Conservation (phyloP, 768 basidiomycete genomes). For the Rhodocollybia butyracea region DNA sequence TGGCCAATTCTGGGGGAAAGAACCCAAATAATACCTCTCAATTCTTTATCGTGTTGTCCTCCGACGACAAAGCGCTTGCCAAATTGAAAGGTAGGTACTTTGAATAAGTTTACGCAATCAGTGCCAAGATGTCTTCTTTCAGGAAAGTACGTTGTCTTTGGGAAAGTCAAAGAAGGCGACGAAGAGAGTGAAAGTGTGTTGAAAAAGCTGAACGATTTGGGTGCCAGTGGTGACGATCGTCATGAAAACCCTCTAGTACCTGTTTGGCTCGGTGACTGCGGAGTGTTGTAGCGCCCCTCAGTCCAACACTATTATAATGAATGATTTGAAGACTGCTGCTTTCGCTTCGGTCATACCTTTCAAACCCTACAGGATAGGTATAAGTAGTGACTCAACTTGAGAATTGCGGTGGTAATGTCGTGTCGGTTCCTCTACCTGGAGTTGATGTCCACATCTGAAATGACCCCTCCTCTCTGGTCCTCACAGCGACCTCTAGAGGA, state of each 20-base stretch:
- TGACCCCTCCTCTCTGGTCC: too few relatives aligned
- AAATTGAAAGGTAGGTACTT: constrained; percentile 36
- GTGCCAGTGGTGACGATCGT: not conserved
- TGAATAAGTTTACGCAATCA: not conserved
- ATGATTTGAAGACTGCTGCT: too few relatives aligned
- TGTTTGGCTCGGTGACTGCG: constrained; percentile 8
- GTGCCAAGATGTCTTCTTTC: not conserved
- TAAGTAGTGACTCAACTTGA: too few relatives aligned
- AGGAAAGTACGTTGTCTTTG: constrained; percentile 15
- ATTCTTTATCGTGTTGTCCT: constrained; percentile 47
- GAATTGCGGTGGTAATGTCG: too few relatives aligned
- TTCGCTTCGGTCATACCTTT: too few relatives aligned
- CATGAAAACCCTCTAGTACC: constrained; percentile 4
- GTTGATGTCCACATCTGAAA: too few relatives aligned
- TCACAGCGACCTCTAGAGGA: too few relatives aligned
- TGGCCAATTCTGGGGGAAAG: constrained; percentile 51
- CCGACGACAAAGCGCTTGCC: constrained; percentile 34
- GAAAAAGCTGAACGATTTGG: constrained; percentile 50
- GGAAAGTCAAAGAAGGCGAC: constrained; percentile 17
- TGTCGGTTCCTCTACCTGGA: too few relatives aligned
- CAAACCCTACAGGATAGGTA: too few relatives aligned
- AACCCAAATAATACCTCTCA: constrained; percentile 40
- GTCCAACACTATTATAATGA: too few relatives aligned
- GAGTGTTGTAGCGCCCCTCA: too few relatives aligned
- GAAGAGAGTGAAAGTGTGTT: constrained; percentile 52